Conservation (phyloP, 345 rosid genomes). For the Chamaenerion angustifolium region DNA sequence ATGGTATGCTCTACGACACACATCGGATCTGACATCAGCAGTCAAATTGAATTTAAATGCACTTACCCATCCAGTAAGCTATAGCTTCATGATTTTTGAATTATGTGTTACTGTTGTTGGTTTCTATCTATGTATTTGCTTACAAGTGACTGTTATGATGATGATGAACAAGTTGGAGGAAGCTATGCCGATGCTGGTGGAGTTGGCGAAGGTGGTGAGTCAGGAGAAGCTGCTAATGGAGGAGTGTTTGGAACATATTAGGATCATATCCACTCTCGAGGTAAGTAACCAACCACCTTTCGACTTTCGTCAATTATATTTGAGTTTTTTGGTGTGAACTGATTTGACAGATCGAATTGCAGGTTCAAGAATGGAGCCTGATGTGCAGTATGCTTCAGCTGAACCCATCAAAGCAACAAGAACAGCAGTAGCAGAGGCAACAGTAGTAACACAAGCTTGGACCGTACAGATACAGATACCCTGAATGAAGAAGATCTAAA, state of each 20-base stretch:
- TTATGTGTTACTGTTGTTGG: not conserved
- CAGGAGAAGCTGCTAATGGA: constrained; percentile 54
- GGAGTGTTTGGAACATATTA: constrained; percentile 44
- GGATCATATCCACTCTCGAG: constrained; percentile 39
- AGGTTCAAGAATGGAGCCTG: constrained; percentile 56
- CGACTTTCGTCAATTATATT: too few relatives aligned
- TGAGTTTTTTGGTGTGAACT: not conserved
- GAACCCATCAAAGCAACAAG: constrained; percentile 10
- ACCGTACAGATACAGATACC: too few relatives aligned
- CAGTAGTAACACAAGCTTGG: too few relatives aligned
- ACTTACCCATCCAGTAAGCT: constrained; percentile 30
- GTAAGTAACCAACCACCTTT: constrained; percentile 12
- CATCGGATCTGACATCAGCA: constrained; percentile 33
- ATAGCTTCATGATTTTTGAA: too few relatives aligned
- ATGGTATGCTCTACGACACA: constrained; percentile 27
- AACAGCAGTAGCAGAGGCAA: constrained; percentile 2
- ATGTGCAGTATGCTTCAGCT: constrained; percentile 32
- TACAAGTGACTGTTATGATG: not conserved
- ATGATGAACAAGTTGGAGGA: constrained; percentile 25
- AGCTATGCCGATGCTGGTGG: constrained; percentile 23
- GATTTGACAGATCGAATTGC: constrained; percentile 2
- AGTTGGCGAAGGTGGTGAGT: constrained; percentile 41
- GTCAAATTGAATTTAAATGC: constrained; percentile 24
- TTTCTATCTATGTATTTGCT: not conserved
- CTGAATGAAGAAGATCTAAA: too few relatives aligned